A percentile compares a stretch with the other conserved stretches of the same genome.
phyloP scores from a whole-genome alignment of 2,329 filamentous ascomycete genomes.

The Bipolaris bicolor region DNA sequence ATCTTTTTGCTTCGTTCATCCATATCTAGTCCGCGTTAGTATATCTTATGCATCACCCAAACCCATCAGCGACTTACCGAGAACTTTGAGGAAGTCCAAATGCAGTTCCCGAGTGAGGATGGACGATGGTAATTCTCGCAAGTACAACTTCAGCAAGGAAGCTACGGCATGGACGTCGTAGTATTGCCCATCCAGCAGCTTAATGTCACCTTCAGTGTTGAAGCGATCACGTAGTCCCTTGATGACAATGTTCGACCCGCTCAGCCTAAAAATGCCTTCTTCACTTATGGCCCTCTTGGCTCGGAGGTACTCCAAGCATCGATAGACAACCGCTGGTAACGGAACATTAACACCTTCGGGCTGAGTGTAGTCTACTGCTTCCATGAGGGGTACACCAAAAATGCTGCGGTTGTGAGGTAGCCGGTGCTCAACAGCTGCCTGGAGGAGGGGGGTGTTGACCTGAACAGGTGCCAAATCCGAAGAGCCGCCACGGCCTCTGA shows the following conservation, averaged over 20 bases:
- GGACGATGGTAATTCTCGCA: slow-evolving; percentile 88
- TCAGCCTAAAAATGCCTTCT: slow-evolving; percentile 95
- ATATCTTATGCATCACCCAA: neutral
- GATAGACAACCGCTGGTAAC: slow-evolving; percentile 90
- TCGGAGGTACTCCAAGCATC: slow-evolving; percentile 91
- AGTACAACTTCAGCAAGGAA: slow-evolving; percentile 89
- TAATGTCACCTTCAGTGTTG: slow-evolving; percentile 89
- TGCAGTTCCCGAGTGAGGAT: slow-evolving; percentile 92
- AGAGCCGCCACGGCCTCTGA: slow-evolving; percentile 69
- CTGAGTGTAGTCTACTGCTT: slow-evolving; percentile 82
- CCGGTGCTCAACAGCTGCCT: slow-evolving; percentile 32
- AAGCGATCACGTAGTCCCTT: slow-evolving; percentile 90
- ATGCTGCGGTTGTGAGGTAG: slow-evolving; percentile 62
- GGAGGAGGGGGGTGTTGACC: slow-evolving; percentile 24
- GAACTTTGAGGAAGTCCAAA: slow-evolving; percentile 82
- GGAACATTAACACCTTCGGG: slow-evolving; percentile 75
- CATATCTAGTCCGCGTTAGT: slow-evolving; percentile 63
- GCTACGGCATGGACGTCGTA: slow-evolving; percentile 97
- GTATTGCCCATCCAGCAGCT: slow-evolving; percentile 83
- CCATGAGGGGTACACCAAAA: slow-evolving; percentile 83
- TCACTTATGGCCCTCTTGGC: slow-evolving; percentile 80
- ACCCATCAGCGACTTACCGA: slow-evolving; percentile 55
- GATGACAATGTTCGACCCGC: slow-evolving; percentile 95
- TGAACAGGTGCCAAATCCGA: slow-evolving; percentile 62
- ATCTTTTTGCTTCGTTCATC: slow-evolving; percentile 78